Evolutionary conservation across 345 rosid species (phyloP).

Genomic region (Laguncularia racemosa): DNA sequence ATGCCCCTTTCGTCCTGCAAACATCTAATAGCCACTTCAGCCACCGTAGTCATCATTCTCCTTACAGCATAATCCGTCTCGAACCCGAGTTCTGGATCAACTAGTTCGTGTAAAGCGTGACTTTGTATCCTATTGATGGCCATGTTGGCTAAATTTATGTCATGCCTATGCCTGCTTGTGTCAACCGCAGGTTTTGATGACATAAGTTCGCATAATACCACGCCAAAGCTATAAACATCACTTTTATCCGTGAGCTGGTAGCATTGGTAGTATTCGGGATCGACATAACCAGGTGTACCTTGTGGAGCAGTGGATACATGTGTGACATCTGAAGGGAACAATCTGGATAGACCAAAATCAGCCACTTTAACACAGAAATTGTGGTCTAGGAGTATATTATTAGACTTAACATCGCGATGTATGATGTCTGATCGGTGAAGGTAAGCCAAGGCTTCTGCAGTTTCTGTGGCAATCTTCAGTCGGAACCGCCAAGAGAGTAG

Average conservation of each 20-base stretch:
- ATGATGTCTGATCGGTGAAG: conserved; percentile 23
- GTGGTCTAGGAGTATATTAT: conserved; percentile 19
- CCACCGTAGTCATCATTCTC: conserved; percentile 12
- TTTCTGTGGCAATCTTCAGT: conserved; percentile 20
- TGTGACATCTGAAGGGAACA: conserved; percentile 22
- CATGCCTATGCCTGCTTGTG: conserved; percentile 19
- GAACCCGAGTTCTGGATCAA: conserved; percentile 20
- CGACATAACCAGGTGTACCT: conserved; percentile 27
- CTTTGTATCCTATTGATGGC: conserved; percentile 19
- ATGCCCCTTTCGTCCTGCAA: conserved; percentile 21
- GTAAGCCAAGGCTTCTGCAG: conserved; percentile 25
- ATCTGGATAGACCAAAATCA: conserved; percentile 25
- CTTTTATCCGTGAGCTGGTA: conserved; percentile 23
- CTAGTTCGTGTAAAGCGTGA: conserved; percentile 12
- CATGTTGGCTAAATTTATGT: conserved; percentile 26
- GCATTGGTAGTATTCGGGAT: conserved; percentile 26
- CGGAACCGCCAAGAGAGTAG: conserved; percentile 16
- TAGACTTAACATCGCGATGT: conserved; percentile 22
- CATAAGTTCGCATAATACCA: conserved; percentile 23
- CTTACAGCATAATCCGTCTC: conserved; percentile 15
- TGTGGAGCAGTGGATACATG: conserved; percentile 28
- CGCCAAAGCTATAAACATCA: conserved; percentile 30
- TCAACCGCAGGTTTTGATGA: conserved; percentile 23
- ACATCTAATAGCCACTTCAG: conserved; percentile 26
- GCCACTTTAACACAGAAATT: conserved; percentile 22